These are phyloP conservation scores for Debaryomyces singareniensis DNA, from an alignment of 1,139 yeast genomes.

Conservation along the genomic window DNA sequence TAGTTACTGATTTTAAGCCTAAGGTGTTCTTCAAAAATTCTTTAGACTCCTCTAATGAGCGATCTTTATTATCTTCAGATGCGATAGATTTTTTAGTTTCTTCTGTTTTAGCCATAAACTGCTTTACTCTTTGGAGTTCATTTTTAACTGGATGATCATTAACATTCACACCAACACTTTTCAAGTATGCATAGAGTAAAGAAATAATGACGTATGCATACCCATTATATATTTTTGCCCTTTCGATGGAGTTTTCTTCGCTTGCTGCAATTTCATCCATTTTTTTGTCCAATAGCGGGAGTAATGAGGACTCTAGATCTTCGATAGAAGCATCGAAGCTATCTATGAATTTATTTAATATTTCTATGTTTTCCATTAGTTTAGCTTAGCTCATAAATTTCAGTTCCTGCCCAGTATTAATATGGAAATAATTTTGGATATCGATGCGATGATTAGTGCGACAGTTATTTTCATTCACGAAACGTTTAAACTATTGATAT, in stretches of 20 bases:
- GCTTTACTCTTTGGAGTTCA: constrained; percentile 65
- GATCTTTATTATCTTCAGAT: constrained; percentile 4
- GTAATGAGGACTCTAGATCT: constrained; percentile 20
- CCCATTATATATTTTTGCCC: constrained; percentile 29
- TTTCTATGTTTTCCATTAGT: constrained; percentile 40
- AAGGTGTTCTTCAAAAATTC: constrained; percentile 41
- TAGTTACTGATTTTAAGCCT: constrained; percentile 26
- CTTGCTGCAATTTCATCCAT: constrained; percentile 27
- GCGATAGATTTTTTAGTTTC: constrained; percentile 22
- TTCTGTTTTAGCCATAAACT: constrained; percentile 59
- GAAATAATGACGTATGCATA: constrained; percentile 43
- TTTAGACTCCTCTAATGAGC: constrained; percentile 29
- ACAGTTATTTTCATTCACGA: no score
- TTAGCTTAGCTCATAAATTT: background rate
- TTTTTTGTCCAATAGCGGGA: constrained; percentile 28
- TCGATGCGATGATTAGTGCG: no score
- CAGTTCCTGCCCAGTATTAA: no score
- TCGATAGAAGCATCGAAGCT: constrained; percentile 25
- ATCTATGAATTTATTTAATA: constrained; percentile 18
- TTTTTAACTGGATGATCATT: constrained; percentile 56
- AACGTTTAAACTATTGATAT: no score
- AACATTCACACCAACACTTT: constrained; percentile 54
- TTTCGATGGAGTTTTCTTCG: constrained; percentile 28
- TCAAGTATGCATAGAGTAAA: constrained; percentile 50
- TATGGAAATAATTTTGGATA: no score